Conservation (phyloP, 805 yeast species). For the Saccharomycopsis fodiens region DNA sequence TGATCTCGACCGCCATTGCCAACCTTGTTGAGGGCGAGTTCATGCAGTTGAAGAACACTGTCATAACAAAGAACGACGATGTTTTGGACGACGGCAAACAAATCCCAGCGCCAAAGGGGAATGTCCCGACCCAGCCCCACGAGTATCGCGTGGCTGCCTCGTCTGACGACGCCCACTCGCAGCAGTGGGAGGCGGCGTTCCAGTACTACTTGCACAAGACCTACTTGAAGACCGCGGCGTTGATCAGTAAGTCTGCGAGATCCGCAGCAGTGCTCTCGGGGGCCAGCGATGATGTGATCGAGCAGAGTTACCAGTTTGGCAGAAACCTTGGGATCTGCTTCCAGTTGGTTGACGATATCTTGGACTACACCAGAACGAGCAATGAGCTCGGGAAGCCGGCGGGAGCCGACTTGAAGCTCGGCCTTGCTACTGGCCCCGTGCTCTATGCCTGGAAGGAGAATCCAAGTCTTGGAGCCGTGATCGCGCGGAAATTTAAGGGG, state of each 20-base stretch:
- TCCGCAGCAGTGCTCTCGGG: constrained; percentile 93
- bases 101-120: constrained; percentile 54
- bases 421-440: constrained; percentile 95
- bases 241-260: constrained; percentile 89
- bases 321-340: constrained; percentile 90
- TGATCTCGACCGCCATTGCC: constrained; percentile 92
- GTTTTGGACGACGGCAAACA: constrained; percentile 37
- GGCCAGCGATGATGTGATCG: constrained; percentile 65
- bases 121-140: constrained; percentile 50
- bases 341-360: constrained; percentile 93
- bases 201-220: constrained; percentile 94
- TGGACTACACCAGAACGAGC: constrained; percentile 88
- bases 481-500: constrained; percentile 71
- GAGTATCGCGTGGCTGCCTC: constrained; percentile 41
- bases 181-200: constrained; percentile 79
- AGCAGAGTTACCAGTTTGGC: constrained; percentile 85
- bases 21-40: constrained; percentile 97
- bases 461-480: constrained; percentile 78
- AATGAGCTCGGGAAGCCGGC: constrained; percentile 88
- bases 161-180: constrained; percentile 38
- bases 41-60: constrained; percentile 95
- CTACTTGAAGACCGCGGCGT: constrained; percentile 87
- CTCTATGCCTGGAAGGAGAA: constrained; percentile 87
- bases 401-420: constrained; percentile 89
- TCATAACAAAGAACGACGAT: constrained; percentile 43